Evolutionary conservation across 2,329 filamentous ascomycete species (phyloP).

Genomic region (Colletotrichum zoysiae): DNA sequence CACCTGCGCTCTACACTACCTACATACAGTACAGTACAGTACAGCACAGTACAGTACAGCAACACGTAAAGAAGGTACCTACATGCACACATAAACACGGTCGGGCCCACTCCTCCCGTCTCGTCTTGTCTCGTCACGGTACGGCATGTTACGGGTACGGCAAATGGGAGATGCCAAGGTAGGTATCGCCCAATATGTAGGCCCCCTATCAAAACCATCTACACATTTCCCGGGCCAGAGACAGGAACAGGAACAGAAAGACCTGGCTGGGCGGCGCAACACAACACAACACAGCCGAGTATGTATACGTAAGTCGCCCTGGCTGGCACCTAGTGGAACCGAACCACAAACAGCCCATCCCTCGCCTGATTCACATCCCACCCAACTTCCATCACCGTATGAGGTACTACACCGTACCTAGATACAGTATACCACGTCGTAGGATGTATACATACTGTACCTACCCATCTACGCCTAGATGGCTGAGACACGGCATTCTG

Average conservation of each 20-base stretch:
- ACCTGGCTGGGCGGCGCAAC: neutral
- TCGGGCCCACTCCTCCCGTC: conserved; percentile 20
- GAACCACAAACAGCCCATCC: conserved; percentile 38
- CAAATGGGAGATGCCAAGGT: too few relatives aligned
- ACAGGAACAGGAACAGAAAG: neutral
- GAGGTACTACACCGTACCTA: too few relatives aligned
- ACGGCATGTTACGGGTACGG: too few relatives aligned
- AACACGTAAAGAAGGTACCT: too few relatives aligned
- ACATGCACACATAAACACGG: neutral
- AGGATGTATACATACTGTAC: too few relatives aligned
- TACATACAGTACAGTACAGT: too few relatives aligned
- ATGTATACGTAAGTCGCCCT: too few relatives aligned
- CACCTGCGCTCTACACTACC: neutral
- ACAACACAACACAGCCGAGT: too few relatives aligned
- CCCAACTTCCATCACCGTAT: conserved; percentile 12
- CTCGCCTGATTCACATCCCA: conserved; percentile 28
- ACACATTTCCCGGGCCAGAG: neutral
- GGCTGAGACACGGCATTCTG: conserved; percentile 4
- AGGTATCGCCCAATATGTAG: neutral
- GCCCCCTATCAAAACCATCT: conserved; percentile 2
- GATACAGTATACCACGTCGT: too few relatives aligned
- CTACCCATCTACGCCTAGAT: neutral
- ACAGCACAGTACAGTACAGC: too few relatives aligned
- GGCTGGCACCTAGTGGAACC: conserved; percentile 24
- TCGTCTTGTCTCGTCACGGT: neutral